Base-by-base conservation (phyloP, 1,284 basidiomycete species). In the Phellopilus nigrolimitatus region DNA sequence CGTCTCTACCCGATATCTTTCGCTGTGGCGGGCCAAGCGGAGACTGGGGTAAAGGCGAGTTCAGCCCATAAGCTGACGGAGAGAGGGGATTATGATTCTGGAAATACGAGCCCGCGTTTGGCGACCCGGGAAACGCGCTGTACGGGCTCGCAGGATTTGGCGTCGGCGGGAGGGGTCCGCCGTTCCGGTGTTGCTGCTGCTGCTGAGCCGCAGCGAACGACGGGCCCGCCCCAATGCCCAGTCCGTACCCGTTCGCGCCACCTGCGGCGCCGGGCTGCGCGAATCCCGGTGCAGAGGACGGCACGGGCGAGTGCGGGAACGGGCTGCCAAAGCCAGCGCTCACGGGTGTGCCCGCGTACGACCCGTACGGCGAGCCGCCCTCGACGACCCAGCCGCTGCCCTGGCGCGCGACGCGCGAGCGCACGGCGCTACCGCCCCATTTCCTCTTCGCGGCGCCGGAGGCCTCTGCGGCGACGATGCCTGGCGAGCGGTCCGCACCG, bases 401-500 rank as follows among this genome's bases (percentile, higher is more conserved):
- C 51, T 73, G 70, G 8, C 70, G 64, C 9, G 70, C 59, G 38
- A 71, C 66, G 5, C 79, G 72, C 27, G 74, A 57, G 27, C 71
- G 73, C 3, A 80, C 65, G 40, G 71, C 67, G 15, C 67, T 66
- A 28, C 78, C 72, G 3, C 66, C 66, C 69, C 76, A 78, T 55
- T 73, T 76, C 45, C 67, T 69, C 56, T 71, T 71, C 31, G 72
- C 53, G 15, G 70, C 64, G 15, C 79, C 72, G 0, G 75, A 70
- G 1, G 82, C 72, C 61, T 84, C 79, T 0, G 82, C 81, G 1
- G 81, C 79, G 47, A 87, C 80, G 49, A 85, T 67, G 0, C 79
- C 82, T 7, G 69, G 68, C 0, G 71, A 61, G 42, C 75, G 71
- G 60, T 84, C 80, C 6, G 74, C 71, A 2, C 85, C 88, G 0